A percentile compares a stretch with the other conserved stretches of the same genome.
phyloP scores from a whole-genome alignment of 2,329 filamentous ascomycete species.

The Beauveria bassiana region DNA sequence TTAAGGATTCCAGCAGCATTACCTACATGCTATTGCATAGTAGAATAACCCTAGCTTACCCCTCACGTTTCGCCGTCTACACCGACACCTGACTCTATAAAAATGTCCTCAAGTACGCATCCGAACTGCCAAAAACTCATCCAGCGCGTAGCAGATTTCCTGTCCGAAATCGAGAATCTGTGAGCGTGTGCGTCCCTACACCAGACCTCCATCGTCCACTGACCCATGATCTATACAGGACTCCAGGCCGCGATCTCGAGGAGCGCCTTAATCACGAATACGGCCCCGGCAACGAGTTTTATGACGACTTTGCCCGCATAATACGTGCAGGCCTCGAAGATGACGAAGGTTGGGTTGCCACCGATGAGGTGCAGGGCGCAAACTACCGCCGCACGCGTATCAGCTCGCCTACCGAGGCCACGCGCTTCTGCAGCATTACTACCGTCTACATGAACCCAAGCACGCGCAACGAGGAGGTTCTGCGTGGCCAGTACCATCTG shows the following conservation, averaged over 20 bases:
- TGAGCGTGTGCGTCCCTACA: neutral
- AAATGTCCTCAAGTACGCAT: neutral
- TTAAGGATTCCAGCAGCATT: neutral
- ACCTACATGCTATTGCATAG: neutral
- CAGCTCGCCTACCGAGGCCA: constrained; percentile 35
- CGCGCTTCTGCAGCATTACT: constrained; percentile 46
- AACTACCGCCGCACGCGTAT: constrained; percentile 42
- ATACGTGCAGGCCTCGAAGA: constrained; percentile 29
- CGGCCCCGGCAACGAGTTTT: constrained; percentile 33
- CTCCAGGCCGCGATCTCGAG: constrained; percentile 38
- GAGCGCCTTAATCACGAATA: constrained; percentile 33
- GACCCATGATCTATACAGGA: constrained; percentile 23
- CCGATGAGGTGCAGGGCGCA: constrained; percentile 33
- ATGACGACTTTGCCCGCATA: constrained; percentile 33
- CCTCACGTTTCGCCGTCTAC: constrained; percentile 1
- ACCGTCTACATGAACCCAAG: constrained; percentile 48
- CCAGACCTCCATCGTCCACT: neutral
- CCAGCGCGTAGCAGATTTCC: neutral
- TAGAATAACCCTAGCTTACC: neutral
- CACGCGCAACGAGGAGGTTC: constrained; percentile 30
- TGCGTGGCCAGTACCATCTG: constrained; percentile 43
- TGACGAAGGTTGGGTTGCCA: constrained; percentile 37
- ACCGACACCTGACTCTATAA: neutral
- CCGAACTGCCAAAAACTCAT: constrained; percentile 9
- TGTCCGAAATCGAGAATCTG: constrained; percentile 5